Evolutionary conservation across 2,329 filamentous ascomycete genomes (phyloP), one percentile per base, ranked within the genome.

Genomic region (Penicillium concentricum): DNA sequence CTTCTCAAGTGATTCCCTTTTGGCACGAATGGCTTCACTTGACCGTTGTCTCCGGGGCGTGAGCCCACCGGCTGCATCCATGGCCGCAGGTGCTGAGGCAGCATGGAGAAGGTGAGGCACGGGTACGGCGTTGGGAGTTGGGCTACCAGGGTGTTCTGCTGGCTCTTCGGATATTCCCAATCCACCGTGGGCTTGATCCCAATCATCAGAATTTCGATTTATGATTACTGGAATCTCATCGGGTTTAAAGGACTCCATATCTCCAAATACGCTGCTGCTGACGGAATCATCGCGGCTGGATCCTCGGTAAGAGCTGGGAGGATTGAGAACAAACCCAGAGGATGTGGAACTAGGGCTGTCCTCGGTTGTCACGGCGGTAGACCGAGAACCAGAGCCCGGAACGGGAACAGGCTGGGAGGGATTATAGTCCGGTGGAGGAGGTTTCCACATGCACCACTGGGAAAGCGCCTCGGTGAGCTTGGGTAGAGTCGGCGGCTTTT

Each of bases 401-500:
- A 88, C 79, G 1, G 86, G 81, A 41, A 87, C 82, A 3, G 83
- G 77, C 39, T 84, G 76, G 1, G 82, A 74, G 22, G 80, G 69
- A 48, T 69, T 71, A 58, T 74, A 78, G 48, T 85, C 84, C 54
- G 84, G 82, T 15, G 85, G 82, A 8, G 92, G 88, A 6, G 92
- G 85, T 69, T 93, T 95, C 94, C 94, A 99, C 68, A 96, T 90
- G 69, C 94, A 99, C 28, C 96, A 83, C 55, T 88, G 87, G 61
- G 89, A 88, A 63, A 99, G 81, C 0, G 94, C 91, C 69, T 99
- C 92, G 0, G 87, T 91, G 48, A 99, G 76, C 75, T 97, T 97
- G 3, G 90, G 89, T 42, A 91, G 87, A 38, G 93, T 97, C 35
- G 96, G 95, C 26, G 94, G 94, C 76, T 99, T 99, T 75, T 99